Conservation (phyloP, 2,329 filamentous ascomycete genomes). For the Pseudonectria buxi region DNA sequence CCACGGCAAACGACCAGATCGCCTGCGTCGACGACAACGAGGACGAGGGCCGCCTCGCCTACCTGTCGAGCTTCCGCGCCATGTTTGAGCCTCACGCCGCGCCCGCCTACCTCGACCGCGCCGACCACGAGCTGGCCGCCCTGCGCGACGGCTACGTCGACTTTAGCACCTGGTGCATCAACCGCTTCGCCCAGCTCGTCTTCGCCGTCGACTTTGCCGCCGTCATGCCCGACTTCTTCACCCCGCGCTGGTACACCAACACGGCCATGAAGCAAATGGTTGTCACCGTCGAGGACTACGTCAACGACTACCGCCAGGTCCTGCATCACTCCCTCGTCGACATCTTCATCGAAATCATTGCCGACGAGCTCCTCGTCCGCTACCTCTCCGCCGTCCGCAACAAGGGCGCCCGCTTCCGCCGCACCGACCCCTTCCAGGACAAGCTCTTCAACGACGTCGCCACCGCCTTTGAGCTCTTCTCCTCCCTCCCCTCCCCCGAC, state of each 20-base stretch:
- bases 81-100: conserved; percentile 78
- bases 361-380: conserved; percentile 79
- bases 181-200: conserved; percentile 77
- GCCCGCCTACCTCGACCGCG: conserved; percentile 69
- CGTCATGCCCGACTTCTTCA: conserved; percentile 87
- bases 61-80: conserved; percentile 77
- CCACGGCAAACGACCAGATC: conserved; percentile 97
- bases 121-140: conserved; percentile 63
- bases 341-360: conserved; percentile 87
- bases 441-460: conserved; percentile 92
- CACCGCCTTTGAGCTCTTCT: conserved; percentile 86
- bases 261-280: conserved; percentile 90
- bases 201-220: conserved; percentile 83
- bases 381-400: conserved; percentile 85
- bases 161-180: conserved; percentile 86
- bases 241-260: conserved; percentile 76
- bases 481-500: conserved; percentile 60
- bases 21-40: conserved; percentile 93
- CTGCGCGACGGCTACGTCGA: conserved; percentile 92
- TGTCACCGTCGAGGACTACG: conserved; percentile 91
- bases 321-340: conserved; percentile 83
- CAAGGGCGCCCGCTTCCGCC: conserved; percentile 80
- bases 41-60: conserved; percentile 66
- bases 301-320: conserved; percentile 76
- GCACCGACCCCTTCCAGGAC: conserved; percentile 79